Evolutionary conservation across 305 asterid species (phyloP).

Genomic region (Coffea humblotiana): DNA sequence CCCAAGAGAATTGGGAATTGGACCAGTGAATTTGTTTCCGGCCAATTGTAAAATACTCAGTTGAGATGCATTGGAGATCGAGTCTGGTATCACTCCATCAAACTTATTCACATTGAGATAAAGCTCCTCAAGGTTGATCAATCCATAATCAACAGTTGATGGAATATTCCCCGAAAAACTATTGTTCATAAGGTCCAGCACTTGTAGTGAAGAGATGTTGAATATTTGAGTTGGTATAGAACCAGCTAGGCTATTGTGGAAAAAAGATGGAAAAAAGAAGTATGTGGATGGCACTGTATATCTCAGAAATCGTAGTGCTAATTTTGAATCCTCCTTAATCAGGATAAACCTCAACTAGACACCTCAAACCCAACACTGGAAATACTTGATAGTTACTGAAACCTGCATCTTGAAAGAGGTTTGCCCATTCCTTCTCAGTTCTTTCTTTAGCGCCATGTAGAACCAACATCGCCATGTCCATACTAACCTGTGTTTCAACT

Average conservation of each 20-base stretch:
- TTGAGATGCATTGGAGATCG: not conserved
- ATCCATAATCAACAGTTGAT: not conserved
- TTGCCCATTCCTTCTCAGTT: slow-evolving; percentile 39
- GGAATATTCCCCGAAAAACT: not conserved
- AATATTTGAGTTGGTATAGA: not conserved
- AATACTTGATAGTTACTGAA: slow-evolving; percentile 23
- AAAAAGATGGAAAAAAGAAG: too few relatives aligned
- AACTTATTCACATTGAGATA: not conserved
- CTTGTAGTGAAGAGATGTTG: not conserved
- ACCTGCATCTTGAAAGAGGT: slow-evolving; percentile 26
- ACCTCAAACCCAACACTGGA: slow-evolving; percentile 25
- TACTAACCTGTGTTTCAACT: slow-evolving; percentile 31
- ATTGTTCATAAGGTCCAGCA: not conserved
- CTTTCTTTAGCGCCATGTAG: slow-evolving; percentile 40
- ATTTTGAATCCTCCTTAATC: too few relatives aligned
- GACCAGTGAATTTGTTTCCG: slow-evolving; percentile 29
- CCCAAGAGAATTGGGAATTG: slow-evolving; percentile 20
- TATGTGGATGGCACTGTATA: too few relatives aligned
- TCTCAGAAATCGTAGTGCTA: too few relatives aligned
- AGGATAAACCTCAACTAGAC: slow-evolving; percentile 26
- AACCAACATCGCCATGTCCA: slow-evolving; percentile 45
- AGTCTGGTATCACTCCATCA: not conserved
- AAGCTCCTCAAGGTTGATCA: not conserved
- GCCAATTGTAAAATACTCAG: slow-evolving; percentile 25
- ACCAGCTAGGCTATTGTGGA: not conserved